phyloP scores from a whole-genome alignment of 2,329 filamentous ascomycete species.

The Tricladium varicosporioides region DNA sequence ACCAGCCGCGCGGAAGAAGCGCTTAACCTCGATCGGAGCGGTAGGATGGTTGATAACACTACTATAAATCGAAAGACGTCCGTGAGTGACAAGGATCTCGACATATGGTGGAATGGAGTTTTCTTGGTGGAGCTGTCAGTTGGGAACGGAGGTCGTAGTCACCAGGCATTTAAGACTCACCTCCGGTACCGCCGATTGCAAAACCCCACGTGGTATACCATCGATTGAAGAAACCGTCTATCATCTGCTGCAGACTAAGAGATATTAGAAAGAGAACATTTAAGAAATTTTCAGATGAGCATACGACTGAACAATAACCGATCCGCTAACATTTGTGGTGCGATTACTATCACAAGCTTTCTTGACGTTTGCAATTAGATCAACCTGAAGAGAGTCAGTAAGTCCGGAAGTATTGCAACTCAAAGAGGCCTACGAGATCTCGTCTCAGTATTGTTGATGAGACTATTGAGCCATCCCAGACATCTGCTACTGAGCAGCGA shows the following conservation, averaged over 20 bases:
- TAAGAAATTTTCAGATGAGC: constrained; percentile 19
- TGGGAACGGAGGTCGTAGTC: constrained; percentile 17
- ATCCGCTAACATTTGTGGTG: constrained; percentile 47
- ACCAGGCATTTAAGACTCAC: constrained; percentile 35
- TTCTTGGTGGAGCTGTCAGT: constrained; percentile 36
- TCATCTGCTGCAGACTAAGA: constrained; percentile 52
- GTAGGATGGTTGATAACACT: constrained; percentile 74
- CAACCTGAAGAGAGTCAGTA: constrained; percentile 40
- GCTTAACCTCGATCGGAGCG: constrained; percentile 66
- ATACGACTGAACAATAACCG: constrained; percentile 52
- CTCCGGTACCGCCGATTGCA: constrained; percentile 52
- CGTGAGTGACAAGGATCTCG: constrained; percentile 71
- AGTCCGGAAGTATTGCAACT: background rate
- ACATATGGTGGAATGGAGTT: constrained; percentile 67
- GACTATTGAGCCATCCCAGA: constrained; percentile 67
- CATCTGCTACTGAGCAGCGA: constrained; percentile 58
- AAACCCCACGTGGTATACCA: constrained; percentile 64
- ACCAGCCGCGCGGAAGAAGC: constrained; percentile 70
- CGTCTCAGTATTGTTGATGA: constrained; percentile 69
- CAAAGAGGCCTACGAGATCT: constrained; percentile 53
- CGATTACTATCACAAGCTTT: constrained; percentile 58
- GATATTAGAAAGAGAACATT: background rate
- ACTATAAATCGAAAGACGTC: constrained; percentile 70
- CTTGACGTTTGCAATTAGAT: constrained; percentile 55
- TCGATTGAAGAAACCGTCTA: constrained; percentile 63